These are phyloP conservation scores for Fagopyrum tataricum DNA, from an alignment of 148 eudicot genomes.

Conservation along the genomic window DNA sequence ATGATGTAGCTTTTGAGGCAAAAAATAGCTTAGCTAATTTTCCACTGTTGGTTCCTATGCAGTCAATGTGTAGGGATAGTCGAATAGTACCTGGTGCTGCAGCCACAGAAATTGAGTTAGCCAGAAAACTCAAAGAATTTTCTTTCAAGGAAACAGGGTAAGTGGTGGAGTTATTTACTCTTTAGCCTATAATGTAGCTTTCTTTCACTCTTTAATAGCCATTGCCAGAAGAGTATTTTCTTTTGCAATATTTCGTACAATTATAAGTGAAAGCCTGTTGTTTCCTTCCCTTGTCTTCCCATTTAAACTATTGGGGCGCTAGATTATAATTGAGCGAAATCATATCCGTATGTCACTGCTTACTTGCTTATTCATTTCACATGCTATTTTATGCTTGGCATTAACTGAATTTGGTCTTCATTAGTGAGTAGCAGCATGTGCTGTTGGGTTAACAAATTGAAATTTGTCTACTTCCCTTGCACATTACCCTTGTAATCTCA, in stretches of 20 bases:
- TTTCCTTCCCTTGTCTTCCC: background rate
- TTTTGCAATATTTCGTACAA: background rate
- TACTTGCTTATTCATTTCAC: background rate
- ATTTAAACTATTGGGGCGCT: background rate
- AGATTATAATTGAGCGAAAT: background rate
- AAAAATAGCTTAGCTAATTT: slow-evolving; percentile 11
- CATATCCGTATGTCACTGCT: background rate
- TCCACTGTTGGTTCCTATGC: slow-evolving; percentile 6
- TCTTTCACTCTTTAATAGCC: background rate
- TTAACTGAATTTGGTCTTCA: background rate
- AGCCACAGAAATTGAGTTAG: slow-evolving; percentile 90
- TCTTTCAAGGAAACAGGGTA: slow-evolving; percentile 94
- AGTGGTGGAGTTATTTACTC: background rate
- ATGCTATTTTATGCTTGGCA: background rate
- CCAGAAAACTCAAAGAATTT: slow-evolving; percentile 76
- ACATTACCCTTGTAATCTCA: background rate
- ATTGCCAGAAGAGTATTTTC: background rate
- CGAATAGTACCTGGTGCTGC: slow-evolving; percentile 94
- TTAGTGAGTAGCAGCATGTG: background rate
- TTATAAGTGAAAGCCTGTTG: background rate
- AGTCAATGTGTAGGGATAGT: slow-evolving; percentile 98
- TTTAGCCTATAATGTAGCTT: background rate
- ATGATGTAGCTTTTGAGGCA: background rate
- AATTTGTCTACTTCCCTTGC: background rate
- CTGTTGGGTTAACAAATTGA: background rate